Evolutionary conservation across 768 basidiomycete genomes (phyloP), one percentile per base, ranked within the genome.

Genomic region (Cantharellus cinnabarinus): DNA sequence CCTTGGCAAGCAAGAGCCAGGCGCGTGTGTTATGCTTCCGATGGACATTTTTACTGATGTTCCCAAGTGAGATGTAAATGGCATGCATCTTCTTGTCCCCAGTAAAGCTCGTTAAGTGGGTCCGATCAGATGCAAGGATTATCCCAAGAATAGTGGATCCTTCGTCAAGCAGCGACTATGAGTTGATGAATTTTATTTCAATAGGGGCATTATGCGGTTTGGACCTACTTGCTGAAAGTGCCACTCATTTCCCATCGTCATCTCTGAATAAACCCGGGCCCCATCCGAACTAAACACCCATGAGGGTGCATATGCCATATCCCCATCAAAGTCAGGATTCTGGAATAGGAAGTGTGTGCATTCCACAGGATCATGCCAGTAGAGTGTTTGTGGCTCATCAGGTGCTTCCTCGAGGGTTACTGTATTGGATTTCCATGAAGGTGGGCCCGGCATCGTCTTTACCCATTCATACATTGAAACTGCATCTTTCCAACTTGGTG

Each of bases 51-150:
- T 75, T 76, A 0, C 70, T 67, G 2, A 77, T 66, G 58, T 74
- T 74, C 0, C 73, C 74, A 37, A 75, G 65, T 1, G 73, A 72
- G 0, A 75, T 59, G 62, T 77, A 77, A 0, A 77, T 70, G 0
- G 76, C 76, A 64, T 71, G 77, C 4, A 73, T 72, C 29, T 62
- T 57, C 60, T 76, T 74, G 59, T 74, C 71, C 1, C 70, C 63
- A 4, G 66, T 62, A 59, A 76, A 74, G 0, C 64, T 60, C 4
- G 59, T 58, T 0, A 76, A 64, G 57, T 70, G 67, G 0, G 74
- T 77, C 58, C 76, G 76, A 65, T 78, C 75, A 0, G 74, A 70
- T 0, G 74, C 69, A 2, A 79, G 63, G 20, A 78, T 75, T 2
- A 79, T 54, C 0, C 76, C 76, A 0, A 72, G 64, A 3, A 75